A percentile compares a stretch with the other conserved stretches of the same genome.
phyloP scores from a whole-genome alignment of 345 rosid genomes.

The Turritis glabra region DNA sequence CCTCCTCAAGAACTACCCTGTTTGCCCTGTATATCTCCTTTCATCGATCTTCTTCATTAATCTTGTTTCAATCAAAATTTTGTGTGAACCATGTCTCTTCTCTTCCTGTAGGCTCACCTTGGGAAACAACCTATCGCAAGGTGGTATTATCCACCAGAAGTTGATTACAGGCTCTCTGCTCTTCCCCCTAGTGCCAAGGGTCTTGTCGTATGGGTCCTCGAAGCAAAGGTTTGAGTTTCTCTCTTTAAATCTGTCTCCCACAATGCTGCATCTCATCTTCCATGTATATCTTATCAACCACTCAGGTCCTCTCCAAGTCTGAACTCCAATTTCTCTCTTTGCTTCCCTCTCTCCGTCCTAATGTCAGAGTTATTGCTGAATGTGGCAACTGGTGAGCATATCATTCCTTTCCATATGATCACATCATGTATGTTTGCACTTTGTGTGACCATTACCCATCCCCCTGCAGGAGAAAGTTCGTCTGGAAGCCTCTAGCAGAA shows the following conservation, averaged over 20 bases:
- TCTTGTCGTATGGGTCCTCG: constrained; percentile 82
- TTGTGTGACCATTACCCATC: constrained; percentile 3
- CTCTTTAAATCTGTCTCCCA: neutral
- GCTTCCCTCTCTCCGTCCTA: constrained; percentile 85
- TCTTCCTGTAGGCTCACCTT: constrained; percentile 60
- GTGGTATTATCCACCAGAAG: constrained; percentile 95
- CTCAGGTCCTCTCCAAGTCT: constrained; percentile 81
- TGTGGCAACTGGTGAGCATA: constrained; percentile 78
- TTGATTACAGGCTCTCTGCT: constrained; percentile 75
- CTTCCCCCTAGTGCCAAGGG: constrained; percentile 82
- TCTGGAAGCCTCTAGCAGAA: constrained; percentile 85
- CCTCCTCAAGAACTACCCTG: constrained; percentile 81
- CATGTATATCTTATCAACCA: neutral
- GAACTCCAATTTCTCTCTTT: constrained; percentile 87
- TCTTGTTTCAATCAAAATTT: neutral
- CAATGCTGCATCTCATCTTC: constrained; percentile 3
- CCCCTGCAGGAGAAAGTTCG: constrained; percentile 71
- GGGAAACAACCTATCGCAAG: constrained; percentile 97
- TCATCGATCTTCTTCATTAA: neutral
- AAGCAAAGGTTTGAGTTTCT: constrained; percentile 67
- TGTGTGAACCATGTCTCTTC: neutral
- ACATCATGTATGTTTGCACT: neutral
- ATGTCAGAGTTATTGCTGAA: constrained; percentile 82
- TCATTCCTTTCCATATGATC: neutral
- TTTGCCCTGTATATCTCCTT: constrained; percentile 66